Percentiles rank a stretch among this genome's conserved stretches.
Evolutionary conservation across 805 yeast genomes (phyloP).

Genomic region (Saccharomycopsis malanga): DNA sequence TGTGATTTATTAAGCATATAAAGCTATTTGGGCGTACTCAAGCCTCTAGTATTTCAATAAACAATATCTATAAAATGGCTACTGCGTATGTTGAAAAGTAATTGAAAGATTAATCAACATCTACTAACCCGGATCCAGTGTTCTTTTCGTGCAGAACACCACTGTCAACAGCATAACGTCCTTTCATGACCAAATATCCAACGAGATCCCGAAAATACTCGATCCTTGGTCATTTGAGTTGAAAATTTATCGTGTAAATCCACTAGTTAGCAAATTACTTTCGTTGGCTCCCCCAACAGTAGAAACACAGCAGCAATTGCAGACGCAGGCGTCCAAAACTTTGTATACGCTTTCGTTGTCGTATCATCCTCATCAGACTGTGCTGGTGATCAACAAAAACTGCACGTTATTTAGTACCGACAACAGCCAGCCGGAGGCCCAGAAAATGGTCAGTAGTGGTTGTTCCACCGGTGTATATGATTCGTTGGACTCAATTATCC

Average conservation of each 20-base stretch:
- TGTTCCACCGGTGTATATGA: slow-evolving; percentile 51
- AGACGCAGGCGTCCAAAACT: slow-evolving; percentile 31
- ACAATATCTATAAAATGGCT: background rate
- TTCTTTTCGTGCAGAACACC: slow-evolving; percentile 37
- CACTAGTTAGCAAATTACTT: slow-evolving; percentile 28
- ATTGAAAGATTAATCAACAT: background rate
- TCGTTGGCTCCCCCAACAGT: slow-evolving; percentile 28
- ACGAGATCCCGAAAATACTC: slow-evolving; percentile 52
- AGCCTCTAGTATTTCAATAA: too few relatives aligned
- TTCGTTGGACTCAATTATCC: slow-evolving; percentile 47
- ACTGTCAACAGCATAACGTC: slow-evolving; percentile 56
- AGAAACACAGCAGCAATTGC: background rate
- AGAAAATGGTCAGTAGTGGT: slow-evolving; percentile 36
- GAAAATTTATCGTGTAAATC: slow-evolving; percentile 59
- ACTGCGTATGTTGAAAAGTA: background rate
- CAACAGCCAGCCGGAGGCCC: slow-evolving; percentile 26
- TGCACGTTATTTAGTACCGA: slow-evolving; percentile 2
- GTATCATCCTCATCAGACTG: slow-evolving; percentile 40
- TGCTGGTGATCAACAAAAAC: slow-evolving; percentile 41
- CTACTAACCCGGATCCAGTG: slow-evolving; percentile 25
- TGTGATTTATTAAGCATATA: too few relatives aligned
- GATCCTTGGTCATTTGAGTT: slow-evolving; percentile 68
- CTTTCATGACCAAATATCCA: slow-evolving; percentile 64
- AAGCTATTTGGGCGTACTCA: too few relatives aligned
- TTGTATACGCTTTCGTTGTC: slow-evolving; percentile 46